A percentile compares a stretch with the other conserved stretches of the same genome.
Conservation (phyloP, 108 stramenopile species). For the Pseudonitzschia multiseries region DNA sequence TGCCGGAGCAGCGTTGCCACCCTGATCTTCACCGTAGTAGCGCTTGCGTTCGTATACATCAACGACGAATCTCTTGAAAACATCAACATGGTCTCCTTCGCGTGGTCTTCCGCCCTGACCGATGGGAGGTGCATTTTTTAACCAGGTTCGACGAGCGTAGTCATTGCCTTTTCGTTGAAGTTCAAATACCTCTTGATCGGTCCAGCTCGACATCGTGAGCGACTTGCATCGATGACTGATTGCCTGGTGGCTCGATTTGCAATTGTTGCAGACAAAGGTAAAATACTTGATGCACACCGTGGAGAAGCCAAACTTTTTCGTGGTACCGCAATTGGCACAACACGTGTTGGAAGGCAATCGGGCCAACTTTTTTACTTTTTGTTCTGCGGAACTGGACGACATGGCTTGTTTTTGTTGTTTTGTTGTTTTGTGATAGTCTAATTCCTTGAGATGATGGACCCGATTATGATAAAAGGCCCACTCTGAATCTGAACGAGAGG, state of each 20-base stretch:
- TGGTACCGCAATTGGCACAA: constrained; percentile 86
- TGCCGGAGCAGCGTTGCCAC: constrained; percentile 20
- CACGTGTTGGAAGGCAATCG: constrained; percentile 55
- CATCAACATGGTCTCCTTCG: constrained; percentile 66
- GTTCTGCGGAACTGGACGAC: constrained; percentile 54
- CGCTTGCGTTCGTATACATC: constrained; percentile 73
- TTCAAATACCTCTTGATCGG: constrained; percentile 65
- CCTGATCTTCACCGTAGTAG: constrained; percentile 59
- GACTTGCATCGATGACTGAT: constrained; percentile 91
- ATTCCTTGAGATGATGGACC: background rate
- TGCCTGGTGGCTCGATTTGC: constrained; percentile 91
- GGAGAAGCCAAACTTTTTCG: constrained; percentile 79
- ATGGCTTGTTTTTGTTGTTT: constrained; percentile 16
- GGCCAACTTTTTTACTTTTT: constrained; percentile 65
- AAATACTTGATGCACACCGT: constrained; percentile 90
- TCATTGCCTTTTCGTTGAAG: constrained; percentile 73
- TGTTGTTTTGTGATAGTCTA: background rate
- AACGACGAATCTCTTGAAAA: constrained; percentile 82
- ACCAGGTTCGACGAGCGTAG: constrained; percentile 69
- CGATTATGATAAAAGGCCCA: background rate
- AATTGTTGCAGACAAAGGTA: constrained; percentile 92
- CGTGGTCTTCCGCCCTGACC: constrained; percentile 71
- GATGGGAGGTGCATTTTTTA: constrained; percentile 73
- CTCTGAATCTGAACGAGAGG: no score
- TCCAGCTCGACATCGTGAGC: constrained; percentile 88